Percentiles rank a stretch among this genome's conserved stretches.
These are phyloP conservation scores for Allium fistulosum DNA, from an alignment of 106 monocot species.

Conservation along the genomic window DNA sequence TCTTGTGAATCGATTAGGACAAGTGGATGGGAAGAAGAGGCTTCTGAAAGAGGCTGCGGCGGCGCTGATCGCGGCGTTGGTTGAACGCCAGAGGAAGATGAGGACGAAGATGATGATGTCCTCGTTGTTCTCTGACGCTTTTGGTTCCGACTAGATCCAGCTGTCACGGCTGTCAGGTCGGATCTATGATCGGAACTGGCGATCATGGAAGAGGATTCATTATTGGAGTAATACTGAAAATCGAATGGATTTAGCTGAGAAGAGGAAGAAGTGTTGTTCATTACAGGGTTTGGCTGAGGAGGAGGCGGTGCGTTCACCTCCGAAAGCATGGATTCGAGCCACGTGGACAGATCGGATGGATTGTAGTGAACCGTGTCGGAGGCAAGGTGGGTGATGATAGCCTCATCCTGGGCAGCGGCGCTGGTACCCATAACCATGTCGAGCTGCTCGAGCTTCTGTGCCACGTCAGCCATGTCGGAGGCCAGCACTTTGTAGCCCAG, in stretches of 20 bases:
- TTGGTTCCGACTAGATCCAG: slow-evolving; percentile 9
- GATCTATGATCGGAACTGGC: slow-evolving; percentile 22
- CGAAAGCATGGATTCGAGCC: slow-evolving; percentile 71
- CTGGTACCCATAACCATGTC: slow-evolving; percentile 74
- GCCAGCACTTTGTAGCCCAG: slow-evolving; percentile 81
- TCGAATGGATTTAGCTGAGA: slow-evolving; percentile 5
- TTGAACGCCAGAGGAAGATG: neutral
- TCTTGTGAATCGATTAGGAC: slow-evolving; percentile 57
- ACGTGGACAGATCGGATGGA: slow-evolving; percentile 72
- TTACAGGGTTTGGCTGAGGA: neutral
- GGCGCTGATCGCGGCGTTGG: slow-evolving; percentile 15
- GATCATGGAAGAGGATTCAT: neutral
- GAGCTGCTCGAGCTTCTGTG: slow-evolving; percentile 95
- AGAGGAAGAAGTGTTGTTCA: neutral
- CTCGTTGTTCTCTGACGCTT: slow-evolving; percentile 33
- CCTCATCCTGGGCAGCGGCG: slow-evolving; percentile 27
- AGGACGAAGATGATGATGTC: slow-evolving; percentile 19
- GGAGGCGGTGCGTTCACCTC: slow-evolving; percentile 52
- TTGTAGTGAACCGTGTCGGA: slow-evolving; percentile 77
- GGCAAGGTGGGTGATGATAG: slow-evolving; percentile 42
- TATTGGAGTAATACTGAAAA: neutral
- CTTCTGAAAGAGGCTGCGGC: slow-evolving; percentile 7
- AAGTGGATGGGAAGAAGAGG: slow-evolving; percentile 11
- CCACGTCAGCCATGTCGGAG: slow-evolving; percentile 90
- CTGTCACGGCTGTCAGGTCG: neutral